Evolutionary conservation across 306 rosid species (phyloP), one percentile per base, ranked within the genome.

Genomic region (Hippophae gyantsensis): DNA sequence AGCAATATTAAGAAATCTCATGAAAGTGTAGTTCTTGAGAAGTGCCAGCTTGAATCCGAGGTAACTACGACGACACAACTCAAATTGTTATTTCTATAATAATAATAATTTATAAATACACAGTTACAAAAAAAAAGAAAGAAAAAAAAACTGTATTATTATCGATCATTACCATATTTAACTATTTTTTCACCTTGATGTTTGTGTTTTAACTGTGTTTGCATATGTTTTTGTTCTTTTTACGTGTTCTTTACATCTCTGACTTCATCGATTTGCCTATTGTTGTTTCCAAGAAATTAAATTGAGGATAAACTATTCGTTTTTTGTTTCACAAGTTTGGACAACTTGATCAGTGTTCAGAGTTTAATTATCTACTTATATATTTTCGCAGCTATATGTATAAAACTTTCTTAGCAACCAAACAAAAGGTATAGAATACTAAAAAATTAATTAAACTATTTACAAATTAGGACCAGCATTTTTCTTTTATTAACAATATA

Each of bases 41-140:
- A 86, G 64, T 78, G 92, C 61, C 76, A 53, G 60, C 80, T 93
- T 6, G 82, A 93, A 73, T 82, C 80, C 48, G 85, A 93, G 97
- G 97, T 90, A 46, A 45, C 5, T 26, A 18, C 43, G 48, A 51
- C 23, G 23, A 18, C 23, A 18, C 23, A 18, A 18, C 23, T 18
- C 23, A 18, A 18, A 18, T 18, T 18, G 23, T 18, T 18, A 18
- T 18, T 18, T 18, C 1, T 18, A 18, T 18, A 18, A 18, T 18
- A 18, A 18, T 18, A 18, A 18, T 18, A 18, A 18, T 18, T 18
- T 18, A 18, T 18, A 1, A 18, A 0, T 18, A 18, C 23, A 18
- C 23, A 18, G 1, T 18, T 18, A 18, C 23, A 18, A 18, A 18
- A 18, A 18, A 1, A 18, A 0, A 18, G 1, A 18, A 18, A 18